Evolutionary conservation across 148 eudicot genomes (phyloP).

Genomic region (Polygonum maritimum): DNA sequence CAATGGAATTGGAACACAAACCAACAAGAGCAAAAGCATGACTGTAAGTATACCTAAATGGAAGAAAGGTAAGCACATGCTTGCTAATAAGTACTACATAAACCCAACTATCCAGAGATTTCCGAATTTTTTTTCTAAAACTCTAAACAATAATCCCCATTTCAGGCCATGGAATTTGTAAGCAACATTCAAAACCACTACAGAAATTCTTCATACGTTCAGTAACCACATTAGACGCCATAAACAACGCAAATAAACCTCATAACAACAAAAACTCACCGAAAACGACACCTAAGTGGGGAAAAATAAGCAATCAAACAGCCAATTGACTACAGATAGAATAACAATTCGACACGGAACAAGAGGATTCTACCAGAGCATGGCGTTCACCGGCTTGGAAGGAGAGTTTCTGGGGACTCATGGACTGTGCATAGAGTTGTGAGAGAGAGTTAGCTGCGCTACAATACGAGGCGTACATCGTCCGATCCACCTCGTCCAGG

Average conservation of each 20-base stretch:
- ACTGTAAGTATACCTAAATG: neutral
- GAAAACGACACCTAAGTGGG: neutral
- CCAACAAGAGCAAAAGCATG: neutral
- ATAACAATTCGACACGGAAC: neutral
- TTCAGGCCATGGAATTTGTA: neutral
- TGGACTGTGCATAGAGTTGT: constrained; percentile 79
- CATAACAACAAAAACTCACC: neutral
- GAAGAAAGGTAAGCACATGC: neutral
- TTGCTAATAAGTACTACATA: neutral
- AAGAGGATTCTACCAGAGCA: constrained; percentile 33
- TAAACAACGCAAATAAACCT: neutral
- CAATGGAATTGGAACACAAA: neutral
- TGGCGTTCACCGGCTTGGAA: constrained; percentile 75
- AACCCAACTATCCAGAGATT: neutral
- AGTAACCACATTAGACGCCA: neutral
- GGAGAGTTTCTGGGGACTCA: constrained; percentile 64
- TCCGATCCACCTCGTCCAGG: constrained; percentile 88
- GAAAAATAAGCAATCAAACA: neutral
- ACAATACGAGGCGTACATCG: constrained; percentile 70
- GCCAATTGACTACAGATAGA: neutral
- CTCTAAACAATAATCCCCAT: neutral
- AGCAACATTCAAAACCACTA: neutral
- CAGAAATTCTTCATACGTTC: neutral
- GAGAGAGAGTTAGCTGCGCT: constrained; percentile 73
- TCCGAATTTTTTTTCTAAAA: neutral